Evolutionary conservation across 2,329 filamentous ascomycete species (phyloP), one percentile per base, ranked within the genome.

Genomic region (Fusarium sp.): DNA sequence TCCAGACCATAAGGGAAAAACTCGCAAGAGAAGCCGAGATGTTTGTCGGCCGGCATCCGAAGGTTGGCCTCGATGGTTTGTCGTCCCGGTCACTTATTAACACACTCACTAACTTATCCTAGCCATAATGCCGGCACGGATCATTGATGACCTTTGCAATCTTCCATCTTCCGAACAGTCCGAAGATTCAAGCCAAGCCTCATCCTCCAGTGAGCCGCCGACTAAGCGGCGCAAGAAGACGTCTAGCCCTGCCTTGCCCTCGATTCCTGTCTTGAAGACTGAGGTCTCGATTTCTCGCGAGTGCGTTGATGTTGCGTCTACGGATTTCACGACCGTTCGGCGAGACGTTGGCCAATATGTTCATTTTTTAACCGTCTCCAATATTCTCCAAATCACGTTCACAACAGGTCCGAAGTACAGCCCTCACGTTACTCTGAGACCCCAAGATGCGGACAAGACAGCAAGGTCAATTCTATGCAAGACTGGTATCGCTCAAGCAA

Each of bases 211-310:
- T 9, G 75, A 75, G n/a, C 76, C 74, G 20, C 71, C 79, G 18
- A 22, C 67, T 6, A 84, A 84, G 74, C 81, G 82, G 58, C 81
- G 77, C 58, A 84, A 80, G 75, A 70, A 76, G 14, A 64, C 70
- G 20, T 52, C 22, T 52, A 67, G 63, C 58, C 54, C 42, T 38
- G 52, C 18, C 35, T 50, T 62, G 29, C 65, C 63, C 27, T 73
- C 77, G 22, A 78, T 83, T 33, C 76, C 76, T 35, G 57, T 84
- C 18, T 76, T 74, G 18, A 79, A 68, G 50, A 73, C 71, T 35
- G 54, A 73, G 13, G 22, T 83, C 6, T 74, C 63, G 6, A 69
- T 84, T 59, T 75, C 70, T n/a, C 80, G 82, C 11, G 70, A 50
- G 54, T 79, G 77, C 36, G 60, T 56, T 18, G 71, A 74, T 18